Base-by-base conservation (phyloP, 1,284 basidiomycete genomes). In the Agaricales sp. region DNA sequence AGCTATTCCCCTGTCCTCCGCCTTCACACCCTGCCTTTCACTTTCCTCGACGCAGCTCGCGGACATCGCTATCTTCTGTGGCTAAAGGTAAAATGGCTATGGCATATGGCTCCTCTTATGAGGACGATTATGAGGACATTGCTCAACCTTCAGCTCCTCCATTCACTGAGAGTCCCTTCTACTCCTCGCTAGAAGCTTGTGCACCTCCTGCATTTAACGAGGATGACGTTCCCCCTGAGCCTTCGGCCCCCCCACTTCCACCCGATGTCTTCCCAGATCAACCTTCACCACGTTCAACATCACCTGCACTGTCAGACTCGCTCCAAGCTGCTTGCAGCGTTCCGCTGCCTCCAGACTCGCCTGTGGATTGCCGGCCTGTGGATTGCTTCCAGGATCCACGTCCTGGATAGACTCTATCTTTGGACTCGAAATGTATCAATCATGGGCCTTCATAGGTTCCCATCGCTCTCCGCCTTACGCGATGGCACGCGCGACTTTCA, bases 171-270 rank as follows among this genome's bases (percentile, higher is more conserved):
- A 8, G 20, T 21, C 30, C 11, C 30, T 35, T 35, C n/a, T 35
- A 35, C n/a, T 35, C n/a, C 30, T 35, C 30, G n/a, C 41, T 43
- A 16, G 8, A n/a, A 8, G n/a, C 41, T 16, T 16, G 11, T 23
- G 48, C 48, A 3, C 48, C 48, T 3, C 47, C 47, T 4, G n/a
- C 48, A 11, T n/a, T 48, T n/a, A 37, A 48, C 18, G 13, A 20
- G 18, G 43, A 49, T 43, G 43, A 11, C n/a, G 3, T 16, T 23
- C 30, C 30, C 11, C 30, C 30, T 8, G 11, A 35, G 30, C 30
- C n/a, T 8, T 8, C 8, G n/a, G 30, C 30, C 11, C n/a, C 30
- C n/a, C 11, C 30, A 35, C 30, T n/a, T n/a, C 8, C 30, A 35
- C n/a, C n/a, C 30, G 30, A 35, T n/a, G 30, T 11, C 11, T 8